These are phyloP conservation scores for Fusarium floridanum DNA, from an alignment of 2,329 filamentous ascomycete species.

Conservation along the genomic window DNA sequence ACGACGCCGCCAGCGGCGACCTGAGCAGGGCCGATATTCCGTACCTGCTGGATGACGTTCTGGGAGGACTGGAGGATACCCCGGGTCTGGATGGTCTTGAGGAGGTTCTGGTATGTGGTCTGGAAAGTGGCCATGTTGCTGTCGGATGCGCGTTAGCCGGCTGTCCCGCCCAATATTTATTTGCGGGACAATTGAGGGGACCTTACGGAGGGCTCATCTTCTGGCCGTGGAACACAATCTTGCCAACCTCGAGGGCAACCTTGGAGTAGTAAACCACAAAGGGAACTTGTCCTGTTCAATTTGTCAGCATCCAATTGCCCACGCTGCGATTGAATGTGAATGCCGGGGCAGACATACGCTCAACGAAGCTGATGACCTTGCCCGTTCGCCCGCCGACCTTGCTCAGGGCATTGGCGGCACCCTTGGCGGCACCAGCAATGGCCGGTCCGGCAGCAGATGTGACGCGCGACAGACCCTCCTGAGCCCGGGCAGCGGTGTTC, in stretches of 20 bases:
- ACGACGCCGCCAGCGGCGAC: conserved; percentile 81
- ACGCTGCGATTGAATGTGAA: neutral
- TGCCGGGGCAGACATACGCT: conserved; percentile 75
- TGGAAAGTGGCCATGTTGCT: conserved; percentile 88
- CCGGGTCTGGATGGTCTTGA: conserved; percentile 77
- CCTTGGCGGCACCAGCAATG: conserved; percentile 76
- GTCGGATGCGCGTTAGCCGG: conserved; percentile 30
- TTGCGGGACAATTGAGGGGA: conserved; percentile 20
- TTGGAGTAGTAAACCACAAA: conserved; percentile 91
- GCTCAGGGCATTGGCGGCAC: conserved; percentile 74
- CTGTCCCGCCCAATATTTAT: conserved; percentile 16
- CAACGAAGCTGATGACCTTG: conserved; percentile 80
- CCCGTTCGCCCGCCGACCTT: conserved; percentile 88
- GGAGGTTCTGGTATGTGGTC: conserved; percentile 82
- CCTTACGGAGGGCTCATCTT: conserved; percentile 96
- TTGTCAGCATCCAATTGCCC: conserved; percentile 22
- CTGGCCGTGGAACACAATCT: conserved; percentile 87
- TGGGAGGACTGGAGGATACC: conserved; percentile 69
- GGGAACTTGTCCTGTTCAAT: conserved; percentile 79
- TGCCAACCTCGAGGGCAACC: conserved; percentile 88
- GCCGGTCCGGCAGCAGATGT: conserved; percentile 83
- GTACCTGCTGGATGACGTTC: conserved; percentile 67
- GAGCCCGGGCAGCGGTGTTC: conserved; percentile 72
- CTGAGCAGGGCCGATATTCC: conserved; percentile 79
- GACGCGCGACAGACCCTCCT: conserved; percentile 86